phyloP scores from a whole-genome alignment of 257 asterid species.

The Petunia secreta region DNA sequence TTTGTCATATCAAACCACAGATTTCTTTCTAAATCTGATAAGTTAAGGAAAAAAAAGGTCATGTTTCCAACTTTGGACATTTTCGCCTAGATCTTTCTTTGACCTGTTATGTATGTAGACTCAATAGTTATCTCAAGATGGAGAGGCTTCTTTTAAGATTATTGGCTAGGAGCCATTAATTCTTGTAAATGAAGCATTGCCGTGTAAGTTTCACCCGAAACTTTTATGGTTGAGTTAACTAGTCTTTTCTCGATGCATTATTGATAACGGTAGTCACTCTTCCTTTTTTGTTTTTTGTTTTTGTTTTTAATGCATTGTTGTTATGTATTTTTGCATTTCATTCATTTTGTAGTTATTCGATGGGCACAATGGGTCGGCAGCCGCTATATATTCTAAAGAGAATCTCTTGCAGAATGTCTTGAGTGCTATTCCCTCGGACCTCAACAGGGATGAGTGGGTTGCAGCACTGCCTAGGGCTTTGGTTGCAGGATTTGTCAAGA shows the following conservation, averaged over 20 bases:
- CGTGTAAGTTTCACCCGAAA: background rate
- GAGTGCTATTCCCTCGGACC: slow-evolving; percentile 69
- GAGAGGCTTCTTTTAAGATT: background rate
- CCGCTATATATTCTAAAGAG: slow-evolving; percentile 75
- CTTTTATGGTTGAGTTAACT: background rate
- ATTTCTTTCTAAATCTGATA: background rate
- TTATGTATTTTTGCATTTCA: slow-evolving; percentile 22
- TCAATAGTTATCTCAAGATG: background rate
- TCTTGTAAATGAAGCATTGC: no score
- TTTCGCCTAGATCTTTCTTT: background rate
- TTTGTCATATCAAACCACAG: background rate
- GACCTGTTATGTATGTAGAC: background rate
- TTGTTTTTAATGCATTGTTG: slow-evolving; percentile 11
- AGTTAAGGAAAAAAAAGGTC: background rate
- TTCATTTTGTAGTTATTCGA: slow-evolving; percentile 60
- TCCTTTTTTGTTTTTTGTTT: background rate
- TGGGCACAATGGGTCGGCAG: slow-evolving; percentile 83
- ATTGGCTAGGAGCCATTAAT: background rate
- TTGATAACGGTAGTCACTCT: background rate
- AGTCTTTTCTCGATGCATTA: background rate
- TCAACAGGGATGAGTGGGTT: slow-evolving; percentile 74
- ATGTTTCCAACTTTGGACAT: background rate
- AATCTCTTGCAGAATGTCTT: slow-evolving; percentile 69
- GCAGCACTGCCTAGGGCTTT: slow-evolving; percentile 81
- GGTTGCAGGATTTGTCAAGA: slow-evolving; percentile 79